Conservation (phyloP, 768 basidiomycete genomes). For the Mycena galopus region DNA sequence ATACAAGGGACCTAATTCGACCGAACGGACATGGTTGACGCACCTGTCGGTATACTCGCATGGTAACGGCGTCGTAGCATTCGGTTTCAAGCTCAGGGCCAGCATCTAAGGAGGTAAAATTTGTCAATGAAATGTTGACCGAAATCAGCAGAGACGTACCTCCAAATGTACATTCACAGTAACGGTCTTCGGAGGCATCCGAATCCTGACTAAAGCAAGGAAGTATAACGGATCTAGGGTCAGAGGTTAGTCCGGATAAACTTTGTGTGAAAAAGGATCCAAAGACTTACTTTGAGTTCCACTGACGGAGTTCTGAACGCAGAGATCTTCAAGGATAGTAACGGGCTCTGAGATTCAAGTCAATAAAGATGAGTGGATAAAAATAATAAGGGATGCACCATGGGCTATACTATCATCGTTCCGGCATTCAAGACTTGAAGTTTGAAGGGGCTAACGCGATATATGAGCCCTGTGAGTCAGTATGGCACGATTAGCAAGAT, state of each 20-base stretch:
- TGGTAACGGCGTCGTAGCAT: conserved; percentile 1
- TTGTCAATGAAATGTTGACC: not conserved
- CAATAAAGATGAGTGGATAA: too few relatives aligned
- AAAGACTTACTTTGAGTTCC: not conserved
- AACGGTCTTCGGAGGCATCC: not conserved
- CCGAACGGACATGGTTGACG: not conserved
- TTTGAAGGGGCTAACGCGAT: too few relatives aligned
- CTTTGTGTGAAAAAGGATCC: not conserved
- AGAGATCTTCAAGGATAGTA: too few relatives aligned
- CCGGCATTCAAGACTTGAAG: too few relatives aligned
- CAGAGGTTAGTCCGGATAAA: not conserved
- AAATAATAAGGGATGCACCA: not conserved
- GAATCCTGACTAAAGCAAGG: not conserved
- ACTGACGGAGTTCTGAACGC: not conserved
- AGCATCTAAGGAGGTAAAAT: not conserved
- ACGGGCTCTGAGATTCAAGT: too few relatives aligned
- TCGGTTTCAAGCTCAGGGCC: not conserved
- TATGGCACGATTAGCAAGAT: too few relatives aligned
- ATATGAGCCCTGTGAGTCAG: too few relatives aligned
- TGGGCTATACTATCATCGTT: too few relatives aligned
- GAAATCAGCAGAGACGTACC: not conserved
- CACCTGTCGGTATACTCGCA: not conserved
- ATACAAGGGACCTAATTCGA: not conserved
- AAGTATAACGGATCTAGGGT: not conserved
- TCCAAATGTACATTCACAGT: conserved; percentile 1